Percentiles rank a stretch among this genome's conserved stretches.
Conservation (phyloP, 768 basidiomycete species). For the Mycena venus region DNA sequence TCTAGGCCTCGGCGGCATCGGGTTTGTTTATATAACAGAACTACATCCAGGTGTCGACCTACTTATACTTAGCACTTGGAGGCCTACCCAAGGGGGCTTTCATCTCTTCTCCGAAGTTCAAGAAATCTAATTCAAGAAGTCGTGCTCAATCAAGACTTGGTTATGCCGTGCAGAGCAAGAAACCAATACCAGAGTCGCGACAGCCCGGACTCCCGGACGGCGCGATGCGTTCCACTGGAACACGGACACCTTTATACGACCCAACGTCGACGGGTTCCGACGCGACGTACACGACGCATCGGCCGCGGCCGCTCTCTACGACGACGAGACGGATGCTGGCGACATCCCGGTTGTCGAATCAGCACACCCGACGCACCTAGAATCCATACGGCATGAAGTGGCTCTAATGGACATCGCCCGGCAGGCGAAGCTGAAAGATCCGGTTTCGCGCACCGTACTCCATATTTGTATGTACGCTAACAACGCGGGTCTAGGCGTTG, state of each 20-base stretch:
- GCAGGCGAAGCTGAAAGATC: slow-evolving; percentile 5
- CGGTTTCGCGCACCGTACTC: not conserved
- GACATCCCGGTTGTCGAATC: no score
- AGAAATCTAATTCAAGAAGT: not conserved
- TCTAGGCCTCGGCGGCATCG: not conserved
- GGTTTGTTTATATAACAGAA: not conserved
- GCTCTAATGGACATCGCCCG: slow-evolving; percentile 7
- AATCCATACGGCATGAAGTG: slow-evolving; percentile 6
- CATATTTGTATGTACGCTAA: not conserved
- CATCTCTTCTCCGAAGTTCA: not conserved
- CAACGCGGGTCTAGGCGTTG: not conserved
- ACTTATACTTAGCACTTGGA: not conserved
- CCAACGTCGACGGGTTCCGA: slow-evolving; percentile 19
- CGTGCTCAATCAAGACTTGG: not conserved
- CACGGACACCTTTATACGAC: slow-evolving; percentile 10
- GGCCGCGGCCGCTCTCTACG: not conserved
- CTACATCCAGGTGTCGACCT: not conserved
- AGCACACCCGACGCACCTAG: no score
- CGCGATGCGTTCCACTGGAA: slow-evolving; percentile 22
- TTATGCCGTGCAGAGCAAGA: not conserved
- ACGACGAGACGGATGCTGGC: no score
- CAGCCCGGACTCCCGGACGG: slow-evolving; percentile 22
- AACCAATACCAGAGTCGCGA: not conserved
- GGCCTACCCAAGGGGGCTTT: not conserved
- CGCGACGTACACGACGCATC: not conserved